A percentile compares a stretch with the other conserved stretches of the same genome.
phyloP scores from a whole-genome alignment of 169 alveolate species.

The Plasmodium fragile region DNA sequence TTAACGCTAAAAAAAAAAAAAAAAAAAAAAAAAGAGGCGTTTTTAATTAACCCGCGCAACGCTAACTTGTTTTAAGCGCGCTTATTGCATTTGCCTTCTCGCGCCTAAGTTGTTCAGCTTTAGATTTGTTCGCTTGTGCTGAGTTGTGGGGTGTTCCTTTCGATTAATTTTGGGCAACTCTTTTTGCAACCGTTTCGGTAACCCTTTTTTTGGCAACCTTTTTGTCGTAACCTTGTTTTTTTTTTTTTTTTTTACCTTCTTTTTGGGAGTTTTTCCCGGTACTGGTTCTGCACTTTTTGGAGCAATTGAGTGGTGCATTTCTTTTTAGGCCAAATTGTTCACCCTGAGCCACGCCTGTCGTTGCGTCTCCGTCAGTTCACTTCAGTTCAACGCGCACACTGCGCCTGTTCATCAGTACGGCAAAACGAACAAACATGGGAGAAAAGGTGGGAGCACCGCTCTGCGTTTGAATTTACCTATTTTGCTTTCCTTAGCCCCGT shows the following conservation, averaged over 20 bases:
- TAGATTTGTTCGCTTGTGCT: background rate
- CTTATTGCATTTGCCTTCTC: background rate
- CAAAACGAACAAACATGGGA: background rate
- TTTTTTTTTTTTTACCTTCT: background rate
- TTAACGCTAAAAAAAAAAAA: slow-evolving; percentile 2
- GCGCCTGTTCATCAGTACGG: background rate
- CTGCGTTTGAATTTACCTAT: background rate
- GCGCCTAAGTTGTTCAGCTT: background rate
- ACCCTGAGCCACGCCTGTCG: background rate
- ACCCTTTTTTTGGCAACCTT: background rate
- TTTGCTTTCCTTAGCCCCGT: background rate
- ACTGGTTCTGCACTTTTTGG: background rate
- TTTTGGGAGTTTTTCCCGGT: background rate
- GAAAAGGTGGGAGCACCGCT: background rate
- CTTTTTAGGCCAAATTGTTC: background rate
- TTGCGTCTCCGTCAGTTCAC: background rate
- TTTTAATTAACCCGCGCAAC: background rate
- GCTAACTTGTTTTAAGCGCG: background rate
- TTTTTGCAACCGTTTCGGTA: background rate
- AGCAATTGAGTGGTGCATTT: background rate
- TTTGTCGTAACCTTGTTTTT: background rate
- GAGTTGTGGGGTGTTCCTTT: background rate
- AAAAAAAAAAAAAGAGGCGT: background rate
- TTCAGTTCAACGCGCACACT: background rate
- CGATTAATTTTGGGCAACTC: background rate